Base-by-base conservation (phyloP, 2,329 filamentous ascomycete species). In the Septoria petroselini region DNA sequence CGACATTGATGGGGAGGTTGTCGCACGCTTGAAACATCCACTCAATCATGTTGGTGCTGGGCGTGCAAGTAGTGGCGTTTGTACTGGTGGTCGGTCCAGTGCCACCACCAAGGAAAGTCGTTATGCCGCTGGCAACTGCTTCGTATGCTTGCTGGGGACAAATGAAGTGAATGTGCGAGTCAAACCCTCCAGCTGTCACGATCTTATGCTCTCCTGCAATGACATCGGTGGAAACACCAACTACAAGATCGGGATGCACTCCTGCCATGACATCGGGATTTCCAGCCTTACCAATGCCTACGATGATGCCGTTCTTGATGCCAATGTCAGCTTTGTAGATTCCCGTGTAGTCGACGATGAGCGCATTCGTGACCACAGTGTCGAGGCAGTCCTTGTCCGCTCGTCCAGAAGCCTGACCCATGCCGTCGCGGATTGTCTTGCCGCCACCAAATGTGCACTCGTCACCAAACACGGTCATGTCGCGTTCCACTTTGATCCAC, bases 291-390 rank as follows among this genome's bases (percentile, higher is more conserved):
- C 91, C 91, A 60, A 97, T 91, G 0, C 83, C 91, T 21, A 85
- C 84, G 62, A 97, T 96, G 31, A 86, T 67, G 2, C 91, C 91
- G 59, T 90, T 71, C 69, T 94, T 95, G 68, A 97, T 84, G 21
- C 91, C 91, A 65, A 97, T 95, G 68, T 97, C 91, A 4, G 91
- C 91, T 73, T 97, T 97, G 76, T 88, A 94, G 64, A 97, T 95
- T 40, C 91, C 91, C 1, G 80, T 85, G 80, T 86, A 94, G 72
- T 97, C 91, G 15, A 97, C 78, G 30, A 97, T 85, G 57, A 97
- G 73, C 4, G 91, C 91, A 63, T 96, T 97, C 1, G 84, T 88
- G 52, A 97, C 82, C 18, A 95, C 88, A 39, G 91, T 80, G 67
- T 97, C 91, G 51, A 96, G 72, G 18, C 81, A 82, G 18, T 91